Base-by-base conservation (phyloP, 441 rosid genomes). In the Brassica hybrid region DNA sequence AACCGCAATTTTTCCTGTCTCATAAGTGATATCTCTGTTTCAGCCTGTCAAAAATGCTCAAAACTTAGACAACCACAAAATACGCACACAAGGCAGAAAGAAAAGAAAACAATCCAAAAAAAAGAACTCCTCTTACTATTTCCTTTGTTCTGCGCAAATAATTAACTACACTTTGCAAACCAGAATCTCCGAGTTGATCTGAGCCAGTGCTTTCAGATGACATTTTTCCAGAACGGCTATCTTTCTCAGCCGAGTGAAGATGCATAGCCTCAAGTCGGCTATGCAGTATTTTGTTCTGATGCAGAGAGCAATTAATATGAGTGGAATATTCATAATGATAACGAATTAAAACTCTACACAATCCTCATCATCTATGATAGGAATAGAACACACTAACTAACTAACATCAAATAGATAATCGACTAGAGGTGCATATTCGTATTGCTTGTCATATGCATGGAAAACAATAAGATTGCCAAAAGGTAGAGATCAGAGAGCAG, bases 201-300 rank as follows among this genome's bases (percentile, higher is more conserved):
- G 86, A 34, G 74, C 43, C 71, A 14, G 76, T 45, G 75, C 77
- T 80, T 64, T 80, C 83, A 71, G 89, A 82, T 75, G 86, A 83
- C 73, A 75, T 7, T 60, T 52, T 82, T 75, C 91, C 89, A 67
- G 80, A 88, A 80, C 87, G 85, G 67, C 88, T 85, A 76, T 89
- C 95, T 79, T 82, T 94, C 88, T 91, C 95, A 45, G 98, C 95
- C 76, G 89, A 77, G 72, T 89, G 92, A 80, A 92, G 90, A 82
- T 94, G 97, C 87, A 90, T 78, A 76, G 98, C 98, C 87, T 93
- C 98, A 78, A 96, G 88, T 75, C 90, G 88, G 79, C 87, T 85
- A 68, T 90, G 99, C 80, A 96, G 78, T 80, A 94, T 76, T 79
- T 92, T 92, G 85, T 96, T 96, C 99, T 96, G 89, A 80, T 78